Base-by-base conservation (phyloP, 2,329 filamentous ascomycete genomes). In the Dryadomyces sulphureus region DNA sequence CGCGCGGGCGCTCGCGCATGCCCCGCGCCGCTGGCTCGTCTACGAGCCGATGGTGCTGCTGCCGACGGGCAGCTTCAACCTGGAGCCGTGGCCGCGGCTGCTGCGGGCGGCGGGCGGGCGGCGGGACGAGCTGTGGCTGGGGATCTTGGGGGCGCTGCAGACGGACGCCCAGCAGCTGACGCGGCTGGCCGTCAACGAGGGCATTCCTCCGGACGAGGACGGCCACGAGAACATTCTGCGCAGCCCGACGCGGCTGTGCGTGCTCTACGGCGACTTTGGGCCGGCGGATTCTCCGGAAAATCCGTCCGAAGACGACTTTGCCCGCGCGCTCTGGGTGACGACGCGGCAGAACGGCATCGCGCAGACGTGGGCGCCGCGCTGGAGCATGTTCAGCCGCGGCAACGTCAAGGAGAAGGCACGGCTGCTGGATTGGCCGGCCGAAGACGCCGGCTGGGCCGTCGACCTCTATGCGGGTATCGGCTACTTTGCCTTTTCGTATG, bases 391-490 rank as follows among this genome's bases (percentile, higher is more conserved):
- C 60, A 88, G 82, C 51, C 75, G 88, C 1, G 89, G 90, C 4
- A 96, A 95, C 61, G 69, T 95, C 49, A 83, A 79, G 43, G 90
- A 96, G 63, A 96, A 95, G 60, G 79, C 83, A 0, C 70, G 90
- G 12, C 63, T 95, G 1, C 62, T 94, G 5, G 59, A 56, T 0
- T 79, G 79, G 53, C 9, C 22, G 20, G 30, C 14, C 27, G 27
- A 32, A 14, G 4, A 4, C 27, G 27, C 5, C 5, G 11, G n/a
- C n/a, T 77, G 71, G 60, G 77, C 81, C 0, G 74, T 93, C 1
- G 90, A 96, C 60, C 65, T 96, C 49, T 95, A 94, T 64, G 86
- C 84, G 0, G 90, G 90, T 0, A 94, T 95, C 52, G 90, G 90
- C 5, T 95, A 95, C 63, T 95, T 96, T 62, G 77, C 83, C 4